Evolutionary conservation across 2,329 filamentous ascomycete genomes (phyloP).

Genomic region (Penicillium sp.): DNA sequence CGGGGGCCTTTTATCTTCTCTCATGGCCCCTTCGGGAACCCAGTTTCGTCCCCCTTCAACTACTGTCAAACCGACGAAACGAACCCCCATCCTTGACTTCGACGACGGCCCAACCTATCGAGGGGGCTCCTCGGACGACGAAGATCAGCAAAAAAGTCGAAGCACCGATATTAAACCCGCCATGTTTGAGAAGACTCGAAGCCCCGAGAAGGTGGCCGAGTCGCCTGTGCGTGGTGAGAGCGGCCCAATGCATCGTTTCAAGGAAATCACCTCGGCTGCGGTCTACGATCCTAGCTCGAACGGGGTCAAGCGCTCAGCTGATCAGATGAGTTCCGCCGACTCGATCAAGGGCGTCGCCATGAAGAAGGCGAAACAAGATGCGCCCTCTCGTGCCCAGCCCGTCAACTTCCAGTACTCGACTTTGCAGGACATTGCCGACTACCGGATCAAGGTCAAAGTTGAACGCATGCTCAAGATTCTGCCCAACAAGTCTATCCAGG

Average conservation of each 20-base stretch:
- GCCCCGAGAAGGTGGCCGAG: conserved; percentile 41
- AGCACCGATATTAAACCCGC: conserved; percentile 61
- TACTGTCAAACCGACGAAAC: conserved; percentile 40
- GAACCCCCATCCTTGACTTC: conserved; percentile 45
- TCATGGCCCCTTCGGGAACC: conserved; percentile 75
- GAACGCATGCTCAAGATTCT: conserved; percentile 51
- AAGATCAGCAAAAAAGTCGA: conserved; percentile 41
- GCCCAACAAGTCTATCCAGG: conserved; percentile 46
- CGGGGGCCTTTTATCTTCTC: conserved; percentile 53
- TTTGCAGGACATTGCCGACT: conserved; percentile 53
- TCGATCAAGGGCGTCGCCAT: conserved; percentile 32
- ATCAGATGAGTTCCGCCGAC: conserved; percentile 44
- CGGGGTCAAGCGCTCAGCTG: conserved; percentile 40
- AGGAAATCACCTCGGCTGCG: conserved; percentile 44
- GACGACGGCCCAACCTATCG: conserved; percentile 58
- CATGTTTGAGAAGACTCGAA: conserved; percentile 51
- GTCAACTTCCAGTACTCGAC: conserved; percentile 41
- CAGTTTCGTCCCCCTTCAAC: conserved; percentile 57
- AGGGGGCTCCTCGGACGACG: conserved; percentile 64
- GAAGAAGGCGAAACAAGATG: conserved; percentile 44
- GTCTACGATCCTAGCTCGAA: conserved; percentile 40
- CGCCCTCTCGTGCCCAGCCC: conserved; percentile 48
- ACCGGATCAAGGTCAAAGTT: conserved; percentile 51
- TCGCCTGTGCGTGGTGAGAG: conserved; percentile 36
- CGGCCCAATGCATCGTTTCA: conserved; percentile 37